phyloP scores from a whole-genome alignment of 2,329 filamentous ascomycete species.

The Ascochyta lentis region DNA sequence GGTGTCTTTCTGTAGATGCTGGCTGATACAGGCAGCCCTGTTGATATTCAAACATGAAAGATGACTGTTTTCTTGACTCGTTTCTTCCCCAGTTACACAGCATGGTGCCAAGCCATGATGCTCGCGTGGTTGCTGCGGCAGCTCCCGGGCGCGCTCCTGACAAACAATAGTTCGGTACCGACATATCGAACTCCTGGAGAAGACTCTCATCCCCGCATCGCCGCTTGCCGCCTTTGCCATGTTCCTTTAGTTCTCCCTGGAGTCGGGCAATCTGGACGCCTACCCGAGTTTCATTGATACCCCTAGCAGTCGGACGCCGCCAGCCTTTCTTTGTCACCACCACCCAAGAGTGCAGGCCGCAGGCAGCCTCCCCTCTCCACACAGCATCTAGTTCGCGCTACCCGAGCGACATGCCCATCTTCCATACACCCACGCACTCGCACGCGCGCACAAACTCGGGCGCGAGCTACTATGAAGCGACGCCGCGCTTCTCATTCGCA shows the following conservation, averaged over 20 bases:
- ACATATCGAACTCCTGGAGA: slow-evolving; percentile 10
- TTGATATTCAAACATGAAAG: slow-evolving; percentile 1
- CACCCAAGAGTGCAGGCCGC: slow-evolving; percentile 18
- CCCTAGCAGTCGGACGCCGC: not conserved
- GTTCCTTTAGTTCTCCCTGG: slow-evolving; percentile 23
- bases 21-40: not conserved
- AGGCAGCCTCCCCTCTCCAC: slow-evolving; percentile 30
- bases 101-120: slow-evolving; percentile 9
- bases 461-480: slow-evolving; percentile 29
- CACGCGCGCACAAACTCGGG: slow-evolving; percentile 24
- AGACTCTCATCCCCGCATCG: slow-evolving; percentile 18
- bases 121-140: slow-evolving; percentile 16
- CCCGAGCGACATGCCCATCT: slow-evolving; percentile 37
- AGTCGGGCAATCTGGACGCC: slow-evolving; percentile 7
- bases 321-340: slow-evolving; percentile 15
- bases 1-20: not conserved
- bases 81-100: too few species aligned
- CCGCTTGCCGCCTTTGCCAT: slow-evolving; percentile 23
- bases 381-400: slow-evolving; percentile 31
- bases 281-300: not conserved
- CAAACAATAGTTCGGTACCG: slow-evolving; percentile 25
- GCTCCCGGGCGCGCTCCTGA: slow-evolving; percentile 1
- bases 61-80: not conserved
- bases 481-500: slow-evolving; percentile 31
- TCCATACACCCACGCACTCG: slow-evolving; percentile 30